Conservation (phyloP, 257 asterid species). For the Solanum bukasovii region DNA sequence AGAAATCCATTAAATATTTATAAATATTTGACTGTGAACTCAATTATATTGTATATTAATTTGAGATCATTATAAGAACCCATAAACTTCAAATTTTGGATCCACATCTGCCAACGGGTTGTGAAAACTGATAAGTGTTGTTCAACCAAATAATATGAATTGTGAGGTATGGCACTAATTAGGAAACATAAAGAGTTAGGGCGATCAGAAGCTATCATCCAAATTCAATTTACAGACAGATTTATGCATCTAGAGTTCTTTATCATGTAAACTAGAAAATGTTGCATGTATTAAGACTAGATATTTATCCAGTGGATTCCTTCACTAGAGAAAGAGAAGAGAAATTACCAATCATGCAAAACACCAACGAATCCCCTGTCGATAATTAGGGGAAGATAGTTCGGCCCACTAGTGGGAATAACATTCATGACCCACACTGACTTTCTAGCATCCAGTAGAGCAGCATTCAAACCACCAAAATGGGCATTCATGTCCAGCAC, state of each 20-base stretch:
- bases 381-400: conserved; percentile 67
- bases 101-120: background rate
- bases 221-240: background rate
- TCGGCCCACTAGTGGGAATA: conserved; percentile 65
- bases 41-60: background rate
- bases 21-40: background rate
- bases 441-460: conserved; percentile 65
- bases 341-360: conserved; percentile 78
- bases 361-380: conserved; percentile 89
- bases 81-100: background rate
- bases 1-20: background rate
- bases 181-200: background rate
- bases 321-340: background rate
- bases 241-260: background rate
- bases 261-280: background rate
- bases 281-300: background rate
- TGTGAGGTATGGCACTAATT: background rate
- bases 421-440: conserved; percentile 99
- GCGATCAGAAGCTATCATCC: background rate
- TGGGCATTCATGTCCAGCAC: conserved; percentile 96
- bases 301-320: background rate
- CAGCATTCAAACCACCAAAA: conserved; percentile 90
- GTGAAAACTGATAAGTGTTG: background rate
- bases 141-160: background rate
- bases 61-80: background rate